Conservation (phyloP, 768 basidiomycete genomes). For the Lactarius hatsudake region DNA sequence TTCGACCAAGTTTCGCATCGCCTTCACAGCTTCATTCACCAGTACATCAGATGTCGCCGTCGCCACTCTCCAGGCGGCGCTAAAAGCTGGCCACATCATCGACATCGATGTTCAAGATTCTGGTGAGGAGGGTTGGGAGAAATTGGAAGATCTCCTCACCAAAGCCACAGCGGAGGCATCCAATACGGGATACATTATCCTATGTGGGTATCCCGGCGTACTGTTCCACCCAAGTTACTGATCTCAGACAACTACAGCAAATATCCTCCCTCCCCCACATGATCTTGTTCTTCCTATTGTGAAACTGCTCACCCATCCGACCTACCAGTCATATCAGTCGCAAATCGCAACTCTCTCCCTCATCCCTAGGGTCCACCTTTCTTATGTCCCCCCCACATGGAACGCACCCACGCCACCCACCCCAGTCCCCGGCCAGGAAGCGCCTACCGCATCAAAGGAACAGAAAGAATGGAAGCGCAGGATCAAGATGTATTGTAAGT, state of each 20-base stretch:
- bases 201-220: constrained; percentile 44
- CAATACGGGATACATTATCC: constrained; percentile 50
- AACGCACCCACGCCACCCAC: constrained; percentile 51
- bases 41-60: constrained; percentile 47
- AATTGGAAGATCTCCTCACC: constrained; percentile 66
- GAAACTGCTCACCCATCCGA: constrained; percentile 74
- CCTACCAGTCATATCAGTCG: constrained; percentile 69
- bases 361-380: constrained; percentile 66
- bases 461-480: constrained; percentile 60
- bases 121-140: constrained; percentile 56
- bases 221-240: background rate
- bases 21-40: constrained; percentile 58
- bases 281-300: constrained; percentile 69
- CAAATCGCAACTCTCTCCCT: constrained; percentile 72
- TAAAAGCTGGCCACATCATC: constrained; percentile 58
- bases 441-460: constrained; percentile 39
- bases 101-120: constrained; percentile 66
- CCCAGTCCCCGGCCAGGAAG: constrained; percentile 40
- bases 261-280: constrained; percentile 76
- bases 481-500: constrained; percentile 85
- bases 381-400: constrained; percentile 78
- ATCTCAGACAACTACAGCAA: constrained; percentile 48
- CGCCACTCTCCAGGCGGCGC: constrained; percentile 61
- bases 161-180: constrained; percentile 50
- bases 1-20: constrained; percentile 42